Evolutionary conservation across 331 rosid species (phyloP).

Genomic region (Pyracantha coccinea): DNA sequence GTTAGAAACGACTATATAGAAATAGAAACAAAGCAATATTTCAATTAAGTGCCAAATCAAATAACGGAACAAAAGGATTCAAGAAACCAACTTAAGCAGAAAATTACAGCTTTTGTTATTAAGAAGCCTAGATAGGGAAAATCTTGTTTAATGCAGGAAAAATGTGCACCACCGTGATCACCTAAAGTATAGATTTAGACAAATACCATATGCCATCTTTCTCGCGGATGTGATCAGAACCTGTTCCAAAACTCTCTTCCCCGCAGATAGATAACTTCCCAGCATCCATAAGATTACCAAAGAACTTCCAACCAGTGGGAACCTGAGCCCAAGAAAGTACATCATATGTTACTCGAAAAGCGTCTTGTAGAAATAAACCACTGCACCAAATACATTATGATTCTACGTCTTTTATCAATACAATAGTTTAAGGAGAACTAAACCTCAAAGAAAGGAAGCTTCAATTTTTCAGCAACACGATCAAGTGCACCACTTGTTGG

Average conservation of each 20-base stretch:
- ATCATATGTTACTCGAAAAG: constrained; percentile 17
- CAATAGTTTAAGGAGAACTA: constrained; percentile 6
- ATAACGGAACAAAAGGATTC: too few relatives aligned
- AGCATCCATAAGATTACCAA: constrained; percentile 99
- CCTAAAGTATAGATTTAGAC: constrained; percentile 18
- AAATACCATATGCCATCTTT: constrained; percentile 96
- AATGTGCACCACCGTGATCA: background rate
- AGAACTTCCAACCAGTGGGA: constrained; percentile 99
- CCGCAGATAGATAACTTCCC: constrained; percentile 92
- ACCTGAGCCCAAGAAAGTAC: constrained; percentile 42
- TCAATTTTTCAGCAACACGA: constrained; percentile 80
- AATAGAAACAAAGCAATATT: too few relatives aligned
- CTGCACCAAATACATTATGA: constrained; percentile 8
- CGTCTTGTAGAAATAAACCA: constrained; percentile 1
- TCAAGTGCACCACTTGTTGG: constrained; percentile 97
- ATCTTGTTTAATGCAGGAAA: background rate
- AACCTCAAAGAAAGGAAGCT: constrained; percentile 94
- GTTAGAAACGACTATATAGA: too few relatives aligned
- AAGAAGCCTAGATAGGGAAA: background rate
- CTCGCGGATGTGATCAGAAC: constrained; percentile 99
- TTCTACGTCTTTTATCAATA: background rate
- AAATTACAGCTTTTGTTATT: background rate
- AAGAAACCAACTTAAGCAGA: background rate
- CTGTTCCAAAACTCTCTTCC: constrained; percentile 98
- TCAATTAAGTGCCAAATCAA: too few relatives aligned